A percentile compares a stretch with the other conserved stretches of the same genome.
Evolutionary conservation across 345 rosid species (phyloP).

Genomic region (Rhodamnia argentea): DNA sequence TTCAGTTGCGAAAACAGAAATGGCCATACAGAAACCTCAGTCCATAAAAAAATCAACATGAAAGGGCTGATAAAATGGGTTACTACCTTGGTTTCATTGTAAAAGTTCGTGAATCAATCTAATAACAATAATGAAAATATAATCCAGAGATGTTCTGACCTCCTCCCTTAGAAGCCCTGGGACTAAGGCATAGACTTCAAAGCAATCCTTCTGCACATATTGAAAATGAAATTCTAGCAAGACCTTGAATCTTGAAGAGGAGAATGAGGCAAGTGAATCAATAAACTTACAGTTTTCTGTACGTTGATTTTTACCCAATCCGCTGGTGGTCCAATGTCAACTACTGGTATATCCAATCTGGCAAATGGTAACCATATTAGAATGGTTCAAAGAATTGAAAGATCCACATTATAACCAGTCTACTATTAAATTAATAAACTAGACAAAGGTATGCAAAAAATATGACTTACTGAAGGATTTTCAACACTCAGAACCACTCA

Average conservation of each 20-base stretch:
- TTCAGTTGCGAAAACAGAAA: background rate
- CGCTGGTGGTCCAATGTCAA: slow-evolving; percentile 54
- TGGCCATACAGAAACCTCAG: background rate
- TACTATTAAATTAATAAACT: background rate
- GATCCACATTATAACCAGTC: background rate
- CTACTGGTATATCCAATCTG: slow-evolving; percentile 43
- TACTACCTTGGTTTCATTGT: background rate
- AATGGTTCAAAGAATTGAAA: background rate
- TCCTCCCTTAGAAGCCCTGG: slow-evolving; percentile 74
- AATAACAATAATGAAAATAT: background rate
- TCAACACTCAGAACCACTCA: background rate
- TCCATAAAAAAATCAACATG: background rate
- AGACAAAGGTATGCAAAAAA: background rate
- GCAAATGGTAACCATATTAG: background rate
- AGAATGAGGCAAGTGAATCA: background rate
- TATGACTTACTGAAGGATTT: background rate
- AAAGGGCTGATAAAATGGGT: background rate
- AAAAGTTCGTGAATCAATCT: background rate
- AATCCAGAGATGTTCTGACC: slow-evolving; percentile 15
- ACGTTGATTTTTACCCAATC: slow-evolving; percentile 76
- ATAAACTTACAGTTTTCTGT: slow-evolving; percentile 45
- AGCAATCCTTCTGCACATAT: slow-evolving; percentile 45
- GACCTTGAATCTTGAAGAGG: background rate
- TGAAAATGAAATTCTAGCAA: background rate
- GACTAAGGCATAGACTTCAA: slow-evolving; percentile 63